Evolutionary conservation across 2,329 filamentous ascomycete genomes (phyloP).

Genomic region (Diplocarpon mali): DNA sequence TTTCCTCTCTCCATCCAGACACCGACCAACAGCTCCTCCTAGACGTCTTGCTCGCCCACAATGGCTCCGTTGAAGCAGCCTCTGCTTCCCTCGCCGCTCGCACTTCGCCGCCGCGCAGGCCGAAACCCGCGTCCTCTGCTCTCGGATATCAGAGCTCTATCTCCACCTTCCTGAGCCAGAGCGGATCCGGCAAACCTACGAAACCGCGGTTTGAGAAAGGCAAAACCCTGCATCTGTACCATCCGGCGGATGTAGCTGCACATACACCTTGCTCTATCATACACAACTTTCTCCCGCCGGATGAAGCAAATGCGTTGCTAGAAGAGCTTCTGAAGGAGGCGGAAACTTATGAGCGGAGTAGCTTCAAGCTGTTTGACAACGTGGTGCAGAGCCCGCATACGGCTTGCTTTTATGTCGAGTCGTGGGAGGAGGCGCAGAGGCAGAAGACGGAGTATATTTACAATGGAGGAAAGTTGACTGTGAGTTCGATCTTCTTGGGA

Average conservation of each 20-base stretch:
- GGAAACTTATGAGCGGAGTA: slow-evolving; percentile 55
- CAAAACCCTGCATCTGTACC: slow-evolving; percentile 72
- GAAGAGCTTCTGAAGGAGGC: slow-evolving; percentile 66
- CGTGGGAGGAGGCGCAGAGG: slow-evolving; percentile 51
- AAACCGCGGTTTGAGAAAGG: slow-evolving; percentile 61
- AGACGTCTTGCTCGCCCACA: slow-evolving; percentile 65
- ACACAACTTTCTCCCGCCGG: slow-evolving; percentile 71
- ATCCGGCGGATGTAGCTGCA: slow-evolving; percentile 66
- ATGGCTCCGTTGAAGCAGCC: slow-evolving; percentile 63
- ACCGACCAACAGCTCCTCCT: slow-evolving; percentile 57
- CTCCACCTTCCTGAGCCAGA: slow-evolving; percentile 33
- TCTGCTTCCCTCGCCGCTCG: slow-evolving; percentile 27
- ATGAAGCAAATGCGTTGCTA: slow-evolving; percentile 64
- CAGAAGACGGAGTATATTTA: slow-evolving; percentile 79
- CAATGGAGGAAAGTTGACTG: slow-evolving; percentile 63
- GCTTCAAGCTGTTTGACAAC: slow-evolving; percentile 81
- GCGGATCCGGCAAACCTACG: slow-evolving; percentile 30
- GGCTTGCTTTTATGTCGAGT: slow-evolving; percentile 71
- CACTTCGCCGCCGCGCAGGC: slow-evolving; percentile 9
- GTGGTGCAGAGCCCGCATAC: slow-evolving; percentile 81
- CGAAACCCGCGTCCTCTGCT: slow-evolving; percentile 19
- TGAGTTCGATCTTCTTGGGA: slow-evolving; percentile 26
- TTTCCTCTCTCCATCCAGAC: slow-evolving; percentile 64
- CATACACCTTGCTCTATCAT: slow-evolving; percentile 87
- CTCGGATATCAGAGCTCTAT: slow-evolving; percentile 54